phyloP scores from a whole-genome alignment of 495 filamentous ascomycete genomes.

The Annulohypoxylon stygium region DNA sequence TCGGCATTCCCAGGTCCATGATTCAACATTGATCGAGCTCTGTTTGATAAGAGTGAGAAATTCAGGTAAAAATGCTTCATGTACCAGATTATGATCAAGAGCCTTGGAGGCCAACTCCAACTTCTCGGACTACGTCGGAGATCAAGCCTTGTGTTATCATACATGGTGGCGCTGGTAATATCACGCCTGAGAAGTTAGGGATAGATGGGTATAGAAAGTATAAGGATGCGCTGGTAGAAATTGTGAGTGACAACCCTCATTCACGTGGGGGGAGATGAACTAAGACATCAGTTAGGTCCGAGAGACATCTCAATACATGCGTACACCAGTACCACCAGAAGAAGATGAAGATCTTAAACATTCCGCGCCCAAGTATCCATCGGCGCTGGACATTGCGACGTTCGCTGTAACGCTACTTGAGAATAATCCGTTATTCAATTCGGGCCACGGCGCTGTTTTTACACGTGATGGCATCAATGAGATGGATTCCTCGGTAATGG shows the following conservation, averaged over 20 bases:
- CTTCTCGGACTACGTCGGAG: neutral
- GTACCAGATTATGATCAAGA: conserved; percentile 21
- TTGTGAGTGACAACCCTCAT: conserved; percentile 51
- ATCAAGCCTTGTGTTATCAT: conserved; percentile 79
- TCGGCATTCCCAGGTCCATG: neutral
- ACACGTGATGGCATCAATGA: conserved; percentile 85
- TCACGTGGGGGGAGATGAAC: neutral
- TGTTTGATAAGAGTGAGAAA: neutral
- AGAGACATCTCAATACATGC: conserved; percentile 55
- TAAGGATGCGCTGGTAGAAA: conserved; percentile 72
- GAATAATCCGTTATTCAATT: conserved; percentile 87
- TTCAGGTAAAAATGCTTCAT: conserved; percentile 26
- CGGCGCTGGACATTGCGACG: conserved; percentile 78
- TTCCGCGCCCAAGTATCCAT: conserved; percentile 41
- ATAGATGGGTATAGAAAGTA: conserved; percentile 70
- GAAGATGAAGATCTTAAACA: conserved; percentile 7
- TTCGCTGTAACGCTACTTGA: conserved; percentile 83
- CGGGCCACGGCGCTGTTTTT: conserved; percentile 87
- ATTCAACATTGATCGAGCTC: neutral
- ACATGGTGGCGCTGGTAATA: conserved; percentile 89
- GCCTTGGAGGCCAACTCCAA: too few relatives aligned
- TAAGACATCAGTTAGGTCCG: conserved; percentile 45
- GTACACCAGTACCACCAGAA: conserved; percentile 33
- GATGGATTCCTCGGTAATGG: conserved; percentile 93
- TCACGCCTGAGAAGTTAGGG: conserved; percentile 75